Conservation (phyloP, 2,329 filamentous ascomycete genomes). For the Stachybotrys elegans region DNA sequence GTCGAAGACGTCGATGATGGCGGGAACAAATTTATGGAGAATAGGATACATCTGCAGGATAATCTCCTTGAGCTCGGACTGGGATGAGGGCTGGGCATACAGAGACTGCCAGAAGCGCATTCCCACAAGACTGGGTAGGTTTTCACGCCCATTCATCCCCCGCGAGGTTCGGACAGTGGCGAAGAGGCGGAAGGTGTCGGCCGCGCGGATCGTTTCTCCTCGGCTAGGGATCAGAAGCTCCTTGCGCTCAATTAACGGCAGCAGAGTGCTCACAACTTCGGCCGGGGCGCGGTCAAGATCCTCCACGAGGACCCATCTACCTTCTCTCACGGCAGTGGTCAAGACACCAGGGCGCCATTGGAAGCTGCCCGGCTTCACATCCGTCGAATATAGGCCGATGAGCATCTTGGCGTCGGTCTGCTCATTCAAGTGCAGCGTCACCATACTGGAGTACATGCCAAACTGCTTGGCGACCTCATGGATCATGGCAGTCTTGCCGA, state of each 20-base stretch:
- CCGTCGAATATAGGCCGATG: constrained; percentile 89
- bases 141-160: constrained; percentile 62
- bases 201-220: constrained; percentile 78
- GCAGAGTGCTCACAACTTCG: constrained; percentile 87
- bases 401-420: constrained; percentile 98
- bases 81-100: constrained; percentile 59
- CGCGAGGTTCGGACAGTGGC: constrained; percentile 80
- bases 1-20: constrained; percentile 55
- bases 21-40: constrained; percentile 56
- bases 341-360: constrained; percentile 88
- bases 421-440: constrained; percentile 94
- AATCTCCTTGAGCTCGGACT: constrained; percentile 69
- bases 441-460: constrained; percentile 74
- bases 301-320: constrained; percentile 94
- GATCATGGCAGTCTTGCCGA: constrained; percentile 84
- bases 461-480: constrained; percentile 77
- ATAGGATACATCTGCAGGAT: constrained; percentile 66
- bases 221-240: constrained; percentile 86
- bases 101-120: constrained; percentile 80
- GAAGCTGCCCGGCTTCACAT: constrained; percentile 82
- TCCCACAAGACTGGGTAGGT: constrained; percentile 71
- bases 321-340: constrained; percentile 89
- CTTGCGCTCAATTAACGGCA: constrained; percentile 89
- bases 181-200: constrained; percentile 82
- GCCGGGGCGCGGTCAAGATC: constrained; percentile 92